A percentile compares a stretch with the other conserved stretches of the same genome.
phyloP scores from a whole-genome alignment of 176 grass and related monocot genomes.

The Neostapfia colusana region DNA sequence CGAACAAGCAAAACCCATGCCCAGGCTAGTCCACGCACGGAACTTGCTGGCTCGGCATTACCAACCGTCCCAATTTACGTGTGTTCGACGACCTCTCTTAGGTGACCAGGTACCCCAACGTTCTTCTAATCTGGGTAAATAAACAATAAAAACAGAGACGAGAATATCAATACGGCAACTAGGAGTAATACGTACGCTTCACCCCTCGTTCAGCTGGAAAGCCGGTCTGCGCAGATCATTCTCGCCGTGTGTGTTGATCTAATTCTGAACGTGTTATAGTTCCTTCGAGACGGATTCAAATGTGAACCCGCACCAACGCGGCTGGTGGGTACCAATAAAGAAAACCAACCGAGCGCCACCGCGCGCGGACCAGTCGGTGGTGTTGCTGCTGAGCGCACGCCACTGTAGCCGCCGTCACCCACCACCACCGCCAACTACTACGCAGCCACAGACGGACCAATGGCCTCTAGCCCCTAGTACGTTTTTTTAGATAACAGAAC shows the following conservation, averaged over 20 bases:
- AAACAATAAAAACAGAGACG: not conserved
- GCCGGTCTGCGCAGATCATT: not conserved
- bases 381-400: conserved; percentile 15
- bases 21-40: not conserved
- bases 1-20: conserved; percentile 13
- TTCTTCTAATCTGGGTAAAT: not conserved
- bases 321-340: conserved; percentile 21
- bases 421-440: conserved; percentile 44
- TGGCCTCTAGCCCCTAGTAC: not conserved
- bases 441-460: conserved; percentile 27
- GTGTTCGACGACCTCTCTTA: not conserved
- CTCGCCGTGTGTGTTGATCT: not conserved
- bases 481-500: too few species aligned
- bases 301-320: conserved; percentile 44
- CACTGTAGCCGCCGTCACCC: conserved; percentile 41
- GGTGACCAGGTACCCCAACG: not conserved
- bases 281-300: conserved; percentile 41
- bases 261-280: not conserved
- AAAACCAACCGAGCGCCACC: conserved; percentile 21
- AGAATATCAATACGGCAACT: too few species aligned
- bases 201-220: too few species aligned
- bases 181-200: not conserved
- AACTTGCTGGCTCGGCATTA: conserved; percentile 17
- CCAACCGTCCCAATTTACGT: conserved; percentile 8
- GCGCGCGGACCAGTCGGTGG: conserved; percentile 18